Evolutionary conservation across 2,329 filamentous ascomycete genomes (phyloP).

Genomic region (Macrophomina phaseolina): DNA sequence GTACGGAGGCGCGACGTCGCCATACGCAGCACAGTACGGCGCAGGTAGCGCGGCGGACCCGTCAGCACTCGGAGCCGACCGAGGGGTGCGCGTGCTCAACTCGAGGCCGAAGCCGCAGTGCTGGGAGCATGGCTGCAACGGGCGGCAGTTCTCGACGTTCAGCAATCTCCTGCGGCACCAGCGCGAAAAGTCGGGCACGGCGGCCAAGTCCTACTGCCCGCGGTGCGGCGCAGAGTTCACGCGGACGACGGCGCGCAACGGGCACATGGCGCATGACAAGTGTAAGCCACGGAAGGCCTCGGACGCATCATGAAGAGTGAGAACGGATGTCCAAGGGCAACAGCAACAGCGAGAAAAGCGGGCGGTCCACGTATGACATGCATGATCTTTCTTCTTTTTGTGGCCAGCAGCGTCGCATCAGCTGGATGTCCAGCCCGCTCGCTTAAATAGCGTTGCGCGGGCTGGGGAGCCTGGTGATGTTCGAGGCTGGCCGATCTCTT

Average conservation of each 20-base stretch:
- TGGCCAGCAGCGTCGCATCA: constrained; percentile 23
- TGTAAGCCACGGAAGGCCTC: constrained; percentile 75
- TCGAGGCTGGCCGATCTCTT: background rate
- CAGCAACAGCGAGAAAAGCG: background rate
- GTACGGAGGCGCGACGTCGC: constrained; percentile 41
- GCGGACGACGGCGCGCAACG: constrained; percentile 84
- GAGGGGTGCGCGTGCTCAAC: constrained; percentile 71
- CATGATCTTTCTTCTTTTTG: constrained; percentile 26
- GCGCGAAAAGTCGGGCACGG: constrained; percentile 90
- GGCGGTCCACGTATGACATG: constrained; percentile 22
- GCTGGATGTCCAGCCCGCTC: constrained; percentile 13
- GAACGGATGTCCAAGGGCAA: background rate
- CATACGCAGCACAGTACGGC: constrained; percentile 39
- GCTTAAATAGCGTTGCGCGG: background rate
- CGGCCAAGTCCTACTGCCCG: constrained; percentile 85
- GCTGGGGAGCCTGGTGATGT: constrained; percentile 9
- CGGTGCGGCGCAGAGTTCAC: constrained; percentile 95
- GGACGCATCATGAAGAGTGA: constrained; percentile 34
- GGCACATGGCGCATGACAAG: constrained; percentile 85
- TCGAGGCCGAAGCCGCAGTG: constrained; percentile 91
- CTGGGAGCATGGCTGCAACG: constrained; percentile 97
- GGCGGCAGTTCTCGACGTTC: constrained; percentile 93
- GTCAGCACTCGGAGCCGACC: constrained; percentile 33
- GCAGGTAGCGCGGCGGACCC: constrained; percentile 34
- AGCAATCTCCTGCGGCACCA: constrained; percentile 93